Evolutionary conservation across 169 alveolate genomes (phyloP).

Genomic region (Perkinsus chesapeaki): DNA sequence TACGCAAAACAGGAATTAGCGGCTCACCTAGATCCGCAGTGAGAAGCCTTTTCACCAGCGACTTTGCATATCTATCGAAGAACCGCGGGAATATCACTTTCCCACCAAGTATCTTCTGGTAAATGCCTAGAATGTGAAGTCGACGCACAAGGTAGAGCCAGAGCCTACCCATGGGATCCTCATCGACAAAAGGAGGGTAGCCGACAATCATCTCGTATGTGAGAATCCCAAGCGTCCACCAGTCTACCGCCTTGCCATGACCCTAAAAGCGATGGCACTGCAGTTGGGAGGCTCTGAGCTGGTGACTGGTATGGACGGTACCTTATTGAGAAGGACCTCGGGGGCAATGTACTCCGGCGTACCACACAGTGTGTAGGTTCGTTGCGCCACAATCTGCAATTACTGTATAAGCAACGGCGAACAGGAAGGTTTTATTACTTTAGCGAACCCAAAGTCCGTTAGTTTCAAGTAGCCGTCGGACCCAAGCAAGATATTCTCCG

Average conservation of each 20-base stretch:
- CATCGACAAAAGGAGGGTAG: constrained; percentile 94
- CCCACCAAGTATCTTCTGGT: constrained; percentile 90
- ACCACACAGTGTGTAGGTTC: constrained; percentile 98
- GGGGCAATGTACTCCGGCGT: constrained; percentile 99
- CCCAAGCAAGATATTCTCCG: constrained; percentile 92
- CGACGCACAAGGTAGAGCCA: background rate
- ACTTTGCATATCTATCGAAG: constrained; percentile 72
- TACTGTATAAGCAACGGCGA: background rate
- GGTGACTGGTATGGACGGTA: background rate
- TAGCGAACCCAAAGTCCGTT: constrained; percentile 99
- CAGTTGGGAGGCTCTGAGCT: background rate
- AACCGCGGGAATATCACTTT: constrained; percentile 84
- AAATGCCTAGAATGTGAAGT: constrained; percentile 42
- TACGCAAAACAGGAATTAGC: background rate
- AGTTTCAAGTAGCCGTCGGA: constrained; percentile 92
- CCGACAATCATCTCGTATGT: constrained; percentile 97
- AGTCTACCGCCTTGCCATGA: constrained; percentile 92
- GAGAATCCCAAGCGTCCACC: constrained; percentile 95
- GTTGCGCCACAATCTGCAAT: constrained; percentile 57
- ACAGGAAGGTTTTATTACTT: constrained; percentile 51
- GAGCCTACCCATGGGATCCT: constrained; percentile 83
- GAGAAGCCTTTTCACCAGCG: constrained; percentile 79
- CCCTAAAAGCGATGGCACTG: background rate
- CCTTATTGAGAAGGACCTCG: constrained; percentile 90
- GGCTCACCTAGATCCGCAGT: constrained; percentile 74